A percentile compares a stretch with the other conserved stretches of the same genome.
Evolutionary conservation across 306 rosid genomes (phyloP).

Genomic region (Begonia fuchsioides): DNA sequence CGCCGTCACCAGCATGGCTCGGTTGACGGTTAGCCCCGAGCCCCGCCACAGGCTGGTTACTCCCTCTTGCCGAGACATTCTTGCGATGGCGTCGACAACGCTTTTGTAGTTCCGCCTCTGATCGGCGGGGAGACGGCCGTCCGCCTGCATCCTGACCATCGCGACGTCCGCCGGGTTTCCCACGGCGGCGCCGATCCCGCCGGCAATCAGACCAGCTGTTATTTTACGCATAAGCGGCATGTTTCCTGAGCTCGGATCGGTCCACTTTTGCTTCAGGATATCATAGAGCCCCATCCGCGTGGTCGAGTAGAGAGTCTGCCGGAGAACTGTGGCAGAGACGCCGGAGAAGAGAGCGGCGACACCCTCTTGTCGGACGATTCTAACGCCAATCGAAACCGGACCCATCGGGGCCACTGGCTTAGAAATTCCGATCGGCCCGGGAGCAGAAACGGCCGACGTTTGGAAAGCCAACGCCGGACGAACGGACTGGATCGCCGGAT

Average conservation of each 20-base stretch:
- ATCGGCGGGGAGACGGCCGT: slow-evolving; percentile 49
- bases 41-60: slow-evolving; percentile 64
- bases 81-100: slow-evolving; percentile 43
- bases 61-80: slow-evolving; percentile 49
- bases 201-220: slow-evolving; percentile 51
- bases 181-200: slow-evolving; percentile 43
- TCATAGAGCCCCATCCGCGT: slow-evolving; percentile 80
- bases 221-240: slow-evolving; percentile 36
- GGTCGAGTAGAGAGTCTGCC: slow-evolving; percentile 62
- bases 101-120: slow-evolving; percentile 59
- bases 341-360: slow-evolving; percentile 51
- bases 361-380: slow-evolving; percentile 57
- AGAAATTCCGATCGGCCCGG: slow-evolving; percentile 17
- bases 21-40: slow-evolving; percentile 56
- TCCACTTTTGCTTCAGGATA: slow-evolving; percentile 45
- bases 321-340: slow-evolving; percentile 67
- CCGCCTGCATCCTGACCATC: slow-evolving; percentile 78
- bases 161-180: slow-evolving; percentile 75
- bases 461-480: slow-evolving; percentile 45
- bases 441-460: slow-evolving; percentile 2
- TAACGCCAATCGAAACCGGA: slow-evolving; percentile 32
- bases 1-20: slow-evolving; percentile 76
- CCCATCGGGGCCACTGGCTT: slow-evolving; percentile 18
- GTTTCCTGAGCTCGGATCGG: slow-evolving; percentile 30
- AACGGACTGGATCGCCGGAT: slow-evolving; percentile 16